Base-by-base conservation (phyloP, 345 rosid genomes). In the Ailanthus altissimus region DNA sequence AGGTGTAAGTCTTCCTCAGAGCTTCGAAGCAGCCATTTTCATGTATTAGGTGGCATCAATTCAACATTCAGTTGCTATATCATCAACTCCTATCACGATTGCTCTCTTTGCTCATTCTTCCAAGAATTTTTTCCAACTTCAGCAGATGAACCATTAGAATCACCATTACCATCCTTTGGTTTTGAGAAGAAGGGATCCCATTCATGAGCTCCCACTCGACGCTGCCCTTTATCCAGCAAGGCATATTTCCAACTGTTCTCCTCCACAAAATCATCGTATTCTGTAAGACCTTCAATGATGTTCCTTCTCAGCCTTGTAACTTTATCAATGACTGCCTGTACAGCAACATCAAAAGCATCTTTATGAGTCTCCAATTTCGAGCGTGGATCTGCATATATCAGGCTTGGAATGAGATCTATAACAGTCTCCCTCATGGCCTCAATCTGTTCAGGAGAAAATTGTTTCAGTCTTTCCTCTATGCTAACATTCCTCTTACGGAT, bases 141-240 rank as follows among this genome's bases (percentile, higher is more conserved):
- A 1, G 94, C 88, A 10, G 94, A 84, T 23, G 87, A 84, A 67
- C 86, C 84, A 50, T 83, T 72, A n/a, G 83, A 50, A 59, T 86
- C 92, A 28, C 81, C 84, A 47, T 70, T 77, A 13, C 82, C 81
- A 3, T 84, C 90, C 85, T 94, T 94, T 1, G 97, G 97, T 74
- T 92, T 90, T 61, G 97, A 94, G 87, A 94, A 94, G 90, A 94
- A 94, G 0, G 97, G 97, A 69, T 94, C 98, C 98, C 98, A 94
- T 28, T 85, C 96, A 63, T 94, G 98, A 20, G 83, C 88, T 23
- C 98, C 97, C 0, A 82, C 96, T 72, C 90, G 89, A 2, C 96
- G 82, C 54, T 92, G 88, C 23, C 97, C 98, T 83, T 89, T 93
- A 45, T 94, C 98, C 73, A 94, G 77, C 80, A 94, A 85, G 0